These are phyloP conservation scores for Helichrysum umbraculigerum DNA, from an alignment of 129 eudicot species.

Conservation along the genomic window DNA sequence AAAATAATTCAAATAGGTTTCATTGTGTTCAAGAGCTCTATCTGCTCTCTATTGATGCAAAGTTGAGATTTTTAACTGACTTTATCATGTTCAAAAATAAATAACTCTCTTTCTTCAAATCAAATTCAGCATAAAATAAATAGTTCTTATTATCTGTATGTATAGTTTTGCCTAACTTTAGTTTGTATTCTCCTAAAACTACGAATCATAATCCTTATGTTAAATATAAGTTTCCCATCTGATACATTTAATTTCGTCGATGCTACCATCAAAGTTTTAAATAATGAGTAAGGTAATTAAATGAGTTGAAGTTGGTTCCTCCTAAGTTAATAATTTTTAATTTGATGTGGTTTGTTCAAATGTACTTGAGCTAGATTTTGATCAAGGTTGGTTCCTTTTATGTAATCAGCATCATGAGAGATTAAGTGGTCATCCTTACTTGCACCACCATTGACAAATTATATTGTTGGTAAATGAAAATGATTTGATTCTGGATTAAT, in stretches of 20 bases:
- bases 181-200: not conserved
- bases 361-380: not conserved
- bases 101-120: too few species aligned
- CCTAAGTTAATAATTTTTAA: not conserved
- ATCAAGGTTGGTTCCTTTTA: not conserved
- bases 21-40: too few species aligned
- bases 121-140: too few species aligned
- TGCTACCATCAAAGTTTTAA: not conserved
- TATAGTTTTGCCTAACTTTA: not conserved
- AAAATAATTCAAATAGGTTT: not conserved
- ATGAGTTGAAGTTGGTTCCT: not conserved
- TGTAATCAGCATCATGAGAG: not conserved
- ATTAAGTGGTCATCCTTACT: not conserved
- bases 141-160: not conserved
- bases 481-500: not conserved
- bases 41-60: not conserved
- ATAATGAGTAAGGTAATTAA: not conserved
- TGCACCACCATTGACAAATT: not conserved
- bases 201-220: not conserved
- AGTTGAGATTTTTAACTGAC: not conserved
- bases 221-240: too few species aligned
- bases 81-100: too few species aligned
- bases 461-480: not conserved
- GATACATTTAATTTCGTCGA: not conserved
- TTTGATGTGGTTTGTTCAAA: not conserved